phyloP scores from a whole-genome alignment of 192 early-diverging fungal genomes.

The Coemansia asiatica region DNA sequence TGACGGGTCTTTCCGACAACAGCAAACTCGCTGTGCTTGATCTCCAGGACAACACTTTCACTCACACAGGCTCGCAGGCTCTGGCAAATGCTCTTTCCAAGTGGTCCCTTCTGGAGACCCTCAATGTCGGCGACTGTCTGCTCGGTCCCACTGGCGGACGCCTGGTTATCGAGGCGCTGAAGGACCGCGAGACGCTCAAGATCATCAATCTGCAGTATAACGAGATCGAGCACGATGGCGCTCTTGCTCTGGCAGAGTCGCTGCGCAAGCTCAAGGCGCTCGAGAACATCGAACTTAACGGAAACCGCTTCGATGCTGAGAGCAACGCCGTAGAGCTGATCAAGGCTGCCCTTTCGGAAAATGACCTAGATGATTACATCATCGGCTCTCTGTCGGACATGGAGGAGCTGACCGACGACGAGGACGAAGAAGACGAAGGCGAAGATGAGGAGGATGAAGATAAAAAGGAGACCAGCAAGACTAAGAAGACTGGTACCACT shows the following conservation, averaged over 20 bases:
- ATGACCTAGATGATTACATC: conserved; percentile 71
- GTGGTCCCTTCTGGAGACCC: conserved; percentile 75
- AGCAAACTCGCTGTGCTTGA: conserved; percentile 73
- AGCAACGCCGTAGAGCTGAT: conserved; percentile 74
- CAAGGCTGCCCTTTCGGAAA: conserved; percentile 64
- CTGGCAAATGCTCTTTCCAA: conserved; percentile 72
- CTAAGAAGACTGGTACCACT: conserved; percentile 11
- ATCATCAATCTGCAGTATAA: conserved; percentile 79
- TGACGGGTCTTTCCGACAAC: conserved; percentile 67
- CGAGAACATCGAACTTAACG: conserved; percentile 79
- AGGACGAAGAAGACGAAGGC: conserved; percentile 51
- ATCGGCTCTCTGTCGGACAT: conserved; percentile 96
- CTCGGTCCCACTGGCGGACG: conserved; percentile 72
- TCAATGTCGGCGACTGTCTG: conserved; percentile 93
- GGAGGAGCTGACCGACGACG: conserved; percentile 73
- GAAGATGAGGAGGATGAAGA: conserved; percentile 27
- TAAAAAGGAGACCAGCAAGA: conserved; percentile 9
- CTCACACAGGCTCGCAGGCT: conserved; percentile 71
- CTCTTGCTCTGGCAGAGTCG: conserved; percentile 65
- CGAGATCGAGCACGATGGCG: conserved; percentile 80
- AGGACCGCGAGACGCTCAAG: conserved; percentile 57
- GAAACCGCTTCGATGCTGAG: conserved; percentile 87
- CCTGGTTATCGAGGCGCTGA: conserved; percentile 66
- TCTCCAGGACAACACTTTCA: conserved; percentile 97
- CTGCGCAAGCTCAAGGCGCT: conserved; percentile 68